phyloP scores from a whole-genome alignment of 1,139 yeast genomes.

The Insectozyma bohioensis region DNA sequence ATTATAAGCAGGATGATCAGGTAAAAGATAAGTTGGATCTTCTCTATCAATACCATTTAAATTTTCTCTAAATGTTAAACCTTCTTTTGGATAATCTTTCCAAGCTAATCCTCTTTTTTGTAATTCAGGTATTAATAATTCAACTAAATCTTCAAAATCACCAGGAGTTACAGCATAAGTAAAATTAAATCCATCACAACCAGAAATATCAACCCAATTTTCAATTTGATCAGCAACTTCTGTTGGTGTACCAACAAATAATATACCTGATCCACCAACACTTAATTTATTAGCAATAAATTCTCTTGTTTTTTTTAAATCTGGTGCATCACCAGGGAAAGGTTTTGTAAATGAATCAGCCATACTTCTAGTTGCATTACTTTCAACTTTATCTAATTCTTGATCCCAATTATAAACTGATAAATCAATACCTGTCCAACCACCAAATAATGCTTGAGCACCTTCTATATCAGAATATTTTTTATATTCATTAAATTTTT shows the following conservation, averaged over 20 bases:
- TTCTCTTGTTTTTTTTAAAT: conserved; percentile 24
- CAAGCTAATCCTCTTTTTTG: conserved; percentile 26
- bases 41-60: conserved; percentile 22
- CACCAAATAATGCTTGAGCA: conserved; percentile 34
- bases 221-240: conserved; percentile 29
- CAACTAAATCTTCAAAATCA: conserved; percentile 26
- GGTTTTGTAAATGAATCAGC: conserved; percentile 29
- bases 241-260: conserved; percentile 22
- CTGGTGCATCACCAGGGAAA: conserved; percentile 24
- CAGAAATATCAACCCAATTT: conserved; percentile 27
- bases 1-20: conserved; percentile 35
- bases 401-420: conserved; percentile 27
- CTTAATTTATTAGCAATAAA: conserved; percentile 24
- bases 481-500: conserved; percentile 27
- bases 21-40: conserved; percentile 16
- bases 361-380: conserved; percentile 27
- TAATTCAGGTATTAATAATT: conserved; percentile 24
- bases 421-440: conserved; percentile 36
- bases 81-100: conserved; percentile 27
- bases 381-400: conserved; percentile 26
- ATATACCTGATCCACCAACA: conserved; percentile 25
- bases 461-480: conserved; percentile 34
- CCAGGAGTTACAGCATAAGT: conserved; percentile 27
- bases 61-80: conserved; percentile 23
- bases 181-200: conserved; percentile 28